phyloP scores from a whole-genome alignment of 371 early-diverging fungal genomes.

The Cokeromyces recurvatus region DNA sequence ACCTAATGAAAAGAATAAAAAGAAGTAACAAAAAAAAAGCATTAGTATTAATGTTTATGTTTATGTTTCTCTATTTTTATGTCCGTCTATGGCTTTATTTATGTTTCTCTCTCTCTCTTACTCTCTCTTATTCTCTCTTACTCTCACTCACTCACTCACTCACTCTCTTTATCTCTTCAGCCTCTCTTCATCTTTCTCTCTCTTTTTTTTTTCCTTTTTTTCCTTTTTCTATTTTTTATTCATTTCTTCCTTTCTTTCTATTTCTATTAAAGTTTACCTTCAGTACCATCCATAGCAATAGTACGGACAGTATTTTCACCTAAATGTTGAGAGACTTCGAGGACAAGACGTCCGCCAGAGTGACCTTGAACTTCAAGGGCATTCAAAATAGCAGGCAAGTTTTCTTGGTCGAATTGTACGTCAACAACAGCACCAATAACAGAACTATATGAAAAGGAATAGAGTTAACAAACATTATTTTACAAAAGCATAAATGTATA shows the following conservation, averaged over 20 bases:
- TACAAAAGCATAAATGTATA: too few relatives aligned
- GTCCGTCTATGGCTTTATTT: too few relatives aligned
- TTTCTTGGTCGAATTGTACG: constrained; percentile 91
- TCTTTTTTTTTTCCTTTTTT: neutral
- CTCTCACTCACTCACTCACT: too few relatives aligned
- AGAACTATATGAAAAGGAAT: constrained; percentile 46
- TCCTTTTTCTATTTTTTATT: neutral
- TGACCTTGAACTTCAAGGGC: constrained; percentile 86
- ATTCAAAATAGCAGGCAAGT: constrained; percentile 91
- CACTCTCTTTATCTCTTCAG: too few relatives aligned
- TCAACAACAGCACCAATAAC: constrained; percentile 98
- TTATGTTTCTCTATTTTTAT: too few relatives aligned
- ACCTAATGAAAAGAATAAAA: constrained; percentile 56
- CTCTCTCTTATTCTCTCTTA: too few relatives aligned
- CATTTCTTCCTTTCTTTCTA: neutral
- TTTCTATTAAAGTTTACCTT: constrained; percentile 7
- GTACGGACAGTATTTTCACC: constrained; percentile 96
- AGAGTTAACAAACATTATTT: neutral
- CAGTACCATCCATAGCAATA: constrained; percentile 97
- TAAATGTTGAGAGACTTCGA: constrained; percentile 92
- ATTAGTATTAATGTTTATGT: too few relatives aligned
- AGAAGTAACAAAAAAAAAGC: neutral
- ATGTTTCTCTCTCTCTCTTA: too few relatives aligned
- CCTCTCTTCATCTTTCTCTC: too few relatives aligned
- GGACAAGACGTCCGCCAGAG: constrained; percentile 72